Percentiles rank a stretch among this genome's conserved stretches.
Evolutionary conservation across 305 asterid species (phyloP).

Genomic region (Solanum hybrid): DNA sequence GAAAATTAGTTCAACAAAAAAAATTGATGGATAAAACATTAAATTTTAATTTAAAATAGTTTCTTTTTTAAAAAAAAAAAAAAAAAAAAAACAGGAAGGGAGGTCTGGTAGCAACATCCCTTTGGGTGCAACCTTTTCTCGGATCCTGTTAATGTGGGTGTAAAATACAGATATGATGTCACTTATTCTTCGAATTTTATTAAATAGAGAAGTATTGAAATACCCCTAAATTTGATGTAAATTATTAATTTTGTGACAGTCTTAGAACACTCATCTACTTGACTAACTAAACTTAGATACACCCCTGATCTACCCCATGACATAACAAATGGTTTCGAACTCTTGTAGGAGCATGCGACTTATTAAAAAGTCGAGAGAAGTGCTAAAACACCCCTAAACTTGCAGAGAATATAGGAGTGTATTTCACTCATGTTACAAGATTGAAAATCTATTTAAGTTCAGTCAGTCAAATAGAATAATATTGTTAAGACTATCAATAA

Average conservation of each 20-base stretch:
- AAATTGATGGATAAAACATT: not conserved
- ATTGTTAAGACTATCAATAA: too few relatives aligned
- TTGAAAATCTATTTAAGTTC: too few relatives aligned
- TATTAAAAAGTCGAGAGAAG: not conserved
- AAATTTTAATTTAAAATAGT: not conserved
- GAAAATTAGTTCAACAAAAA: not conserved
- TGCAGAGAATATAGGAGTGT: not conserved
- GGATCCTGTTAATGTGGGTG: not conserved
- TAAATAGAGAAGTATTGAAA: not conserved
- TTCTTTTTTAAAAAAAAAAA: too few relatives aligned
- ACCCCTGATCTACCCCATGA: not conserved
- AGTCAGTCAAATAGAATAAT: too few relatives aligned
- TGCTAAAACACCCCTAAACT: not conserved
- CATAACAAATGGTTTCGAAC: not conserved
- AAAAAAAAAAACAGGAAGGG: not conserved
- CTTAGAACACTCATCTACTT: not conserved
- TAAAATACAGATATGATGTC: not conserved
- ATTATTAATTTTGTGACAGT: not conserved
- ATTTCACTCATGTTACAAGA: not conserved
- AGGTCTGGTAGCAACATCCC: not conserved
- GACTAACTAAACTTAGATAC: too few relatives aligned
- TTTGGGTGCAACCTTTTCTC: not conserved
- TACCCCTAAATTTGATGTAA: too few relatives aligned
- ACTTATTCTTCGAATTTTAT: not conserved
- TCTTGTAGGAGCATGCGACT: not conserved